Evolutionary conservation across 2,329 filamentous ascomycete species (phyloP).

Genomic region (Aureobasidium lini): DNA sequence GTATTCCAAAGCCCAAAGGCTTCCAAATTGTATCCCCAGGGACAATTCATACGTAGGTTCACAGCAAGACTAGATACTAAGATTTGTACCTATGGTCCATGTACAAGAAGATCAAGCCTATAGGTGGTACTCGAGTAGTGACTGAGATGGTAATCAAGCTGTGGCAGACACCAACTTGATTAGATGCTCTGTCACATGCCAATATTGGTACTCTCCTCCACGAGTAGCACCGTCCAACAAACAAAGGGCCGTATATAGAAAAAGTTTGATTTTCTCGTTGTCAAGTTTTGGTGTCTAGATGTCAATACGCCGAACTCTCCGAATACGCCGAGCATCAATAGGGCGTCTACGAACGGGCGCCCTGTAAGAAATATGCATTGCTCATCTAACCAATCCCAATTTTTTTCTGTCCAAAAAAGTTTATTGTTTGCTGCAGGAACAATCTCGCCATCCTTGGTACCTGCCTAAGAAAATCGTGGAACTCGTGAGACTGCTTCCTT

Average conservation of each 20-base stretch:
- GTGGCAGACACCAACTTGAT: no score
- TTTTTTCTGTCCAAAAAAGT: not conserved
- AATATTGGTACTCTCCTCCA: not conserved
- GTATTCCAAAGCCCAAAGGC: no score
- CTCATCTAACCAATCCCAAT: not conserved
- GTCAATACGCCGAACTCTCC: not conserved
- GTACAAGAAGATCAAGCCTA: no score
- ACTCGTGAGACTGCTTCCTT: not conserved
- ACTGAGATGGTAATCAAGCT: no score
- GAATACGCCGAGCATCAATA: not conserved
- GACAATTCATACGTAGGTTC: no score
- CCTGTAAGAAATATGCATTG: not conserved
- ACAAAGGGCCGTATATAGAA: not conserved
- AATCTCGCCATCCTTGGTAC: not conserved
- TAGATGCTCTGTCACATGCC: no score
- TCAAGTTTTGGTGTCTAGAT: not conserved
- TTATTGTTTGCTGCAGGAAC: constrained; percentile 2
- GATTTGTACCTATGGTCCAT: no score
- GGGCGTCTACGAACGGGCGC: not conserved
- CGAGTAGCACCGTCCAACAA: not conserved
- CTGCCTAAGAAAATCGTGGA: not conserved
- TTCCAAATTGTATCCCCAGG: no score
- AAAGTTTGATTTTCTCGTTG: not conserved
- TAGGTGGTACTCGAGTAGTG: no score
- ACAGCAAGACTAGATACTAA: no score